These are phyloP conservation scores for Coemansia sp. DNA, from an alignment of 192 early-diverging fungal genomes.

Conservation along the genomic window DNA sequence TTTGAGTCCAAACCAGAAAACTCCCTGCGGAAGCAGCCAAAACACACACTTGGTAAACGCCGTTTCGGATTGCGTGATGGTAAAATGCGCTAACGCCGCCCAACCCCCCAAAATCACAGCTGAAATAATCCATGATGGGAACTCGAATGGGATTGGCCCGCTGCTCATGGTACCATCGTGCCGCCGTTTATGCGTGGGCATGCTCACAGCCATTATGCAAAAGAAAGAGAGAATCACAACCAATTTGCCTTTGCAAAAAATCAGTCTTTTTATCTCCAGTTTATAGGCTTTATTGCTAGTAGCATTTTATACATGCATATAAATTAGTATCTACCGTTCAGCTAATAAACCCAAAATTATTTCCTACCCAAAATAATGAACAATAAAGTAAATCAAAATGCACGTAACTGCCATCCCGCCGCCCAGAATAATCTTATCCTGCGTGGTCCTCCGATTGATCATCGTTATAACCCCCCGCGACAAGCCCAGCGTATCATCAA, in stretches of 20 bases:
- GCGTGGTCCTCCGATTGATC: slow-evolving; percentile 49
- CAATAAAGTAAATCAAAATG: slow-evolving; percentile 43
- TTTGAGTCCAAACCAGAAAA: slow-evolving; percentile 2
- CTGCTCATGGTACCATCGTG: background rate
- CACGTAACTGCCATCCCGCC: slow-evolving; percentile 41
- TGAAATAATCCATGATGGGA: background rate
- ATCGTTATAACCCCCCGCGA: slow-evolving; percentile 46
- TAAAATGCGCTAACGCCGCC: background rate
- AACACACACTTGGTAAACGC: background rate
- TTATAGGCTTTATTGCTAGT: background rate
- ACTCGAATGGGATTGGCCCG: background rate
- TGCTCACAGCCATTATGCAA: background rate
- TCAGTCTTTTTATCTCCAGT: background rate
- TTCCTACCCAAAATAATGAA: slow-evolving; percentile 44
- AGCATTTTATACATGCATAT: background rate
- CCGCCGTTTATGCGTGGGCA: background rate
- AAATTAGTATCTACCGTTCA: background rate
- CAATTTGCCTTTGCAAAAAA: no score
- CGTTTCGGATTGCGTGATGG: slow-evolving; percentile 2
- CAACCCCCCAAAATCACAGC: background rate
- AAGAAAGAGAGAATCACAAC: background rate
- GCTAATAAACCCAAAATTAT: background rate
- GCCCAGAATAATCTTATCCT: slow-evolving; percentile 50
- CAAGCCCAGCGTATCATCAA: slow-evolving; percentile 41
- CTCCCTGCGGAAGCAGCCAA: background rate